A percentile compares a stretch with the other conserved stretches of the same genome.
Evolutionary conservation across 129 eudicot species (phyloP).

Genomic region (Heracleum sosnowskyi): DNA sequence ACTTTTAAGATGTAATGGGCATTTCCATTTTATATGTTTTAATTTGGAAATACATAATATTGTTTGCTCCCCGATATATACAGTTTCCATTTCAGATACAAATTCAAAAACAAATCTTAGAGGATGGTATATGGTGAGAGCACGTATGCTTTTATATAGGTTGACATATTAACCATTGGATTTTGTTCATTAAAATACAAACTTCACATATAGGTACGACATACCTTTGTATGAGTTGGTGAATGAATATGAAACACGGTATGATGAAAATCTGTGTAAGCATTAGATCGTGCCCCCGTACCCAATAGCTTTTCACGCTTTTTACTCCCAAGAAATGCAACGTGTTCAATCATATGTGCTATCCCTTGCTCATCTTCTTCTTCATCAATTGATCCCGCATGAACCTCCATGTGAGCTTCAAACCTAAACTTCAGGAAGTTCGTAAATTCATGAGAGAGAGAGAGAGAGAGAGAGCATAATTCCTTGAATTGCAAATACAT

Average conservation of each 20-base stretch:
- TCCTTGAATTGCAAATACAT: background rate
- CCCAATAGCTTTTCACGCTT: conserved; percentile 93
- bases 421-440: conserved; percentile 35
- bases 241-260: conserved; percentile 98
- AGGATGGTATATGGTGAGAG: background rate
- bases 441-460: background rate
- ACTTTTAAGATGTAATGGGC: background rate
- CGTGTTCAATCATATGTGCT: conserved; percentile 99
- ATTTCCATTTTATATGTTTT: background rate
- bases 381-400: conserved; percentile 95
- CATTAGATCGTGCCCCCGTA: conserved; percentile 98
- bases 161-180: background rate
- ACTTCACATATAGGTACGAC: conserved; percentile 8
- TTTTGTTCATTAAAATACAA: background rate
- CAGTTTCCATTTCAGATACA: background rate
- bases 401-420: conserved; percentile 99
- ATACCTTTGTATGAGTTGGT: conserved; percentile 77
- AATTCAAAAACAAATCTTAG: background rate
- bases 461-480: background rate
- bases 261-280: conserved; percentile 97
- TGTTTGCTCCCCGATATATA: background rate
- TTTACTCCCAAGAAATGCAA: conserved; percentile 98
- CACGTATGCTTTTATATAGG: background rate
- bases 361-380: conserved; percentile 99
- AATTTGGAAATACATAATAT: background rate